These are phyloP conservation scores for Candida rishiriensis DNA, from an alignment of 805 yeast species.

Conservation along the genomic window DNA sequence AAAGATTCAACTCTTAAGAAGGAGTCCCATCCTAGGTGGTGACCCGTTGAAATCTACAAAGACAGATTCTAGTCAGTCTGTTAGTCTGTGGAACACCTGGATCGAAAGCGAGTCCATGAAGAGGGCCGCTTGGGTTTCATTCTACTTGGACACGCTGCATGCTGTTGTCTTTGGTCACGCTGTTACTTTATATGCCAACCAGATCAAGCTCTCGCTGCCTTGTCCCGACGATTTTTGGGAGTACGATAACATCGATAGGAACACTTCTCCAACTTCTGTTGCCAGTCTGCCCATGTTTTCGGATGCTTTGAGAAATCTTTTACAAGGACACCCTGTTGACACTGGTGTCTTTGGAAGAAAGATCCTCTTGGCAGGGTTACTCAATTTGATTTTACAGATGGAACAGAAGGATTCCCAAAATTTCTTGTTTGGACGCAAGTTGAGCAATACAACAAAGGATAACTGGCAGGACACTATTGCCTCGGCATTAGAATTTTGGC, in stretches of 20 bases:
- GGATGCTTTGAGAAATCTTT: constrained; percentile 28
- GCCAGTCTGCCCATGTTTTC: constrained; percentile 25
- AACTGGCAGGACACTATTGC: constrained; percentile 64
- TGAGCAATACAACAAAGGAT: constrained; percentile 27
- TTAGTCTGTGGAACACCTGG: constrained; percentile 49
- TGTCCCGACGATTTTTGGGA: constrained; percentile 55
- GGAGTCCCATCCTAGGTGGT: constrained; percentile 44
- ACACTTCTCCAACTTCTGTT: constrained; percentile 14
- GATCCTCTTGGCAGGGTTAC: constrained; percentile 56
- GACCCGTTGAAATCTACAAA: constrained; percentile 33
- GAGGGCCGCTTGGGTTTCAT: constrained; percentile 70
- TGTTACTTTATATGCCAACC: constrained; percentile 44
- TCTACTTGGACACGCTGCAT: constrained; percentile 68
- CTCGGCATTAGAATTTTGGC: constrained; percentile 63
- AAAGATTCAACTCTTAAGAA: constrained; percentile 43
- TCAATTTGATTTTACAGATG: constrained; percentile 59
- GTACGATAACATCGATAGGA: constrained; percentile 16
- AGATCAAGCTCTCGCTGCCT: constrained; percentile 51
- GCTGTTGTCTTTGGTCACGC: constrained; percentile 72
- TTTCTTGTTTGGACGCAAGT: constrained; percentile 25
- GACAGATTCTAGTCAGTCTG: constrained; percentile 22
- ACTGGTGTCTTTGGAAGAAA: constrained; percentile 55
- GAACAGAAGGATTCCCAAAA: constrained; percentile 51
- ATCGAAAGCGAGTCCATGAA: constrained; percentile 71
- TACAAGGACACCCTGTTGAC: constrained; percentile 40